Conservation (phyloP, 306 rosid genomes). For the Mimosa pudica region DNA sequence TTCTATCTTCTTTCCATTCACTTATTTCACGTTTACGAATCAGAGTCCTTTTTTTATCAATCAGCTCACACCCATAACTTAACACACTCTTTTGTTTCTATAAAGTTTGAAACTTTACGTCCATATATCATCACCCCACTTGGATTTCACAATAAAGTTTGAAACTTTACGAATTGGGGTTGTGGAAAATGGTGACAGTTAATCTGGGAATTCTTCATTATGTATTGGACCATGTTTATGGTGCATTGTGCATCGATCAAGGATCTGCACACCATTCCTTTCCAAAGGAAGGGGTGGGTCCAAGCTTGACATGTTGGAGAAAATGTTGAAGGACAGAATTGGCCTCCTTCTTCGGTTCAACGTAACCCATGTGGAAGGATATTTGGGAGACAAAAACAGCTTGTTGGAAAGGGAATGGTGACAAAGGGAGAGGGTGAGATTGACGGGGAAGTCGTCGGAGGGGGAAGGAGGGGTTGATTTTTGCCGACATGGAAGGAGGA, state of each 20-base stretch:
- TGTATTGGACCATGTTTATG: slow-evolving; percentile 88
- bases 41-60: background rate
- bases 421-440: too few species aligned
- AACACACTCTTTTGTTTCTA: background rate
- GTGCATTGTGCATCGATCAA: slow-evolving; percentile 90
- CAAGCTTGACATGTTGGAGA: slow-evolving; percentile 80
- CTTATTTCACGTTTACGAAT: too few species aligned
- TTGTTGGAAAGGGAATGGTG: slow-evolving; percentile 71
- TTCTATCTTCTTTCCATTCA: too few species aligned
- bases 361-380: slow-evolving; percentile 80
- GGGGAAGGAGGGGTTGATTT: too few species aligned
- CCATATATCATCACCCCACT: background rate
- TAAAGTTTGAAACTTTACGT: background rate
- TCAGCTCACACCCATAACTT: background rate
- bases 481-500: too few species aligned
- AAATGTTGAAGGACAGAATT: slow-evolving; percentile 62
- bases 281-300: slow-evolving; percentile 95
- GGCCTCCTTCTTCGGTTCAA: slow-evolving; percentile 71
- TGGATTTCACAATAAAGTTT: background rate
- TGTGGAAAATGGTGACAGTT: slow-evolving; percentile 60
- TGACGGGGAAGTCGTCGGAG: too few species aligned
- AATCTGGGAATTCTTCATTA: slow-evolving; percentile 88
- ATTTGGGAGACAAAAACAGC: slow-evolving; percentile 81
- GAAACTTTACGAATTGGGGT: background rate
- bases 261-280: slow-evolving; percentile 77